Conservation (phyloP, 129 eudicot species). For the Chrysanthemum makinoi region DNA sequence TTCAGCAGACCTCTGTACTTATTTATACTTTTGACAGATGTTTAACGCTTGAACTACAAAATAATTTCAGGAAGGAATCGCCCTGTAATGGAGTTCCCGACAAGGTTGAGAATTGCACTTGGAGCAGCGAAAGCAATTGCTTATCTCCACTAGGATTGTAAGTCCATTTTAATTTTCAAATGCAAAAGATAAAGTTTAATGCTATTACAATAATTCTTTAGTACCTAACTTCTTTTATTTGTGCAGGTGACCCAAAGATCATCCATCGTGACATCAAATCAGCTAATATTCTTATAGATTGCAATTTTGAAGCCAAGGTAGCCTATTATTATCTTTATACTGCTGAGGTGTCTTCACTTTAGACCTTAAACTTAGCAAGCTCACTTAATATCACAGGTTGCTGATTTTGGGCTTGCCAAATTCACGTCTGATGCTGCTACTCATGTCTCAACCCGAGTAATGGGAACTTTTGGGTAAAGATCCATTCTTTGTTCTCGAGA, state of each 20-base stretch:
- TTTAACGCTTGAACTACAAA: too few species aligned
- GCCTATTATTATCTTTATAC: neutral
- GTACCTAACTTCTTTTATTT: neutral
- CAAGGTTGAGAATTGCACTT: slow-evolving; percentile 80
- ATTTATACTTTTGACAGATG: too few species aligned
- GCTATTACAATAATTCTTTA: neutral
- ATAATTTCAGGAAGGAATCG: slow-evolving; percentile 35
- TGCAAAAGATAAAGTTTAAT: neutral
- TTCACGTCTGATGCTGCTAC: slow-evolving; percentile 77
- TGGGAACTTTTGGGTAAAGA: slow-evolving; percentile 95
- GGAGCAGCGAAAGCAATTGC: slow-evolving; percentile 94
- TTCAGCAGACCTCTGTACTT: too few species aligned
- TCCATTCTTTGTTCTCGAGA: neutral
- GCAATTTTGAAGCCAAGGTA: slow-evolving; percentile 91
- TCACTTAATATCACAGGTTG: slow-evolving; percentile 52
- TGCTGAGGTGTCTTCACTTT: neutral
- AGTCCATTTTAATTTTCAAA: slow-evolving; percentile 22
- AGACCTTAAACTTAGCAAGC: neutral
- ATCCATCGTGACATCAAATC: slow-evolving; percentile 95
- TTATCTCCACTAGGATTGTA: slow-evolving; percentile 93
- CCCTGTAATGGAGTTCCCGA: slow-evolving; percentile 74
- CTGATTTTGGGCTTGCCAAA: slow-evolving; percentile 99
- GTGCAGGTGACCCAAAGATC: slow-evolving; percentile 92
- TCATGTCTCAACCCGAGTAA: slow-evolving; percentile 93
- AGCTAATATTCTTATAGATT: slow-evolving; percentile 83